Base-by-base conservation (phyloP, 495 filamentous ascomycete genomes). In the Paragyromitra xinjiangensis region DNA sequence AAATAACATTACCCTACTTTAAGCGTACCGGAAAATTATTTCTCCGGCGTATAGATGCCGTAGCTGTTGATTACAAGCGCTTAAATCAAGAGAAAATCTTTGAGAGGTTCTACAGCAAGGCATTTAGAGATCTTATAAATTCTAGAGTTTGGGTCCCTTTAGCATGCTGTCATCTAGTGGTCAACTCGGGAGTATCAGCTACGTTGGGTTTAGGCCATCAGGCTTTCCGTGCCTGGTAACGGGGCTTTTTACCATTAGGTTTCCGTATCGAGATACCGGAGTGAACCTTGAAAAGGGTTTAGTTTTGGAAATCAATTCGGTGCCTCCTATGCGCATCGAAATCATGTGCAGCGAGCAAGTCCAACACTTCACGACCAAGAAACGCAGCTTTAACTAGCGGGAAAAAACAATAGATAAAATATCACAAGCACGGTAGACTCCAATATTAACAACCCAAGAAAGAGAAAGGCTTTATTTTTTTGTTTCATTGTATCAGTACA, bases 401-500 rank as follows among this genome's bases (percentile, higher is more conserved):
- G 22, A 26, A 29, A 29, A 56, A 56, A 26, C 37, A n/a, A 22
- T 53, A 55, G 12, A 26, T 34, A 65, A 59, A 51, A 26, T 19
- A 34, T 26, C 51, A 42, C 29, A 24, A 39, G n/a, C 37, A 69
- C 51, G 26, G 40, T 71, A 62, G 37, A 71, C 68, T 37, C 68
- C 68, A 71, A 51, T 50, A 64, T 72, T 77, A 26, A 73, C 69
- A 77, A 77, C 74, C 73, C 29, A 77, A 73, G 74, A 73, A 77
- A 77, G 34, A 61, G 58, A 71, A 58, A 81, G 59, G 48, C 71
- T 75, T 72, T 58, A 73, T 74, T 81, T 72, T 64, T 64, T 69
- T 59, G 71, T 70, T 83, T 80, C 63, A 76, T 81, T 74, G 77
- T 72, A 84, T 83, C 68, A 83, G 83, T 83, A 78, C 73, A 75